phyloP scores from a whole-genome alignment of 176 grass and related monocot species.

The Eragrostis curvula region DNA sequence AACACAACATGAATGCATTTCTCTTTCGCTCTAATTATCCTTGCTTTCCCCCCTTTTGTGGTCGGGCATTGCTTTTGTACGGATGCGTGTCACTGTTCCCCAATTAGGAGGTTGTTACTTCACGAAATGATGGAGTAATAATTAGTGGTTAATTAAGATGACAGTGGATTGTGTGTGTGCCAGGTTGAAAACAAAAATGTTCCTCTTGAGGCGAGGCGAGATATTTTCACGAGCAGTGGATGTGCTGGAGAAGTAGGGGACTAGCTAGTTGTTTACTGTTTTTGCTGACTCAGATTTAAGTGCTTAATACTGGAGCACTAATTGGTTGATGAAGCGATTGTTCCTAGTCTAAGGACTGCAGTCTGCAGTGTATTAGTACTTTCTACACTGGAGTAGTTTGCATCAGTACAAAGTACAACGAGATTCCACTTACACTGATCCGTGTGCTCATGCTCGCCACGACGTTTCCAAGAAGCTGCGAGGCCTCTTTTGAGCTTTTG shows the following conservation, averaged over 20 bases:
- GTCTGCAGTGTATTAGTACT: neutral
- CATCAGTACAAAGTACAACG: neutral
- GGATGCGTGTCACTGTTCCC: neutral
- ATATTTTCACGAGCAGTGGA: neutral
- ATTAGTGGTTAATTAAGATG: neutral
- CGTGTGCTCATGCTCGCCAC: neutral
- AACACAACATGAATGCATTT: neutral
- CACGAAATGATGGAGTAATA: neutral
- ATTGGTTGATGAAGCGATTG: neutral
- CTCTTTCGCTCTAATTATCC: neutral
- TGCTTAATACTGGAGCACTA: neutral
- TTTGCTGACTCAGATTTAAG: neutral
- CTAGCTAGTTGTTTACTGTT: neutral
- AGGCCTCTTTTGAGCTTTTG: neutral
- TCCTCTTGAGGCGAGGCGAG: neutral
- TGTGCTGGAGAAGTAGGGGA: neutral
- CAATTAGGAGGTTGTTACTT: neutral
- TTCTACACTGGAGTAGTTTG: neutral
- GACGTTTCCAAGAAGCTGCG: neutral
- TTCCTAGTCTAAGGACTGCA: neutral
- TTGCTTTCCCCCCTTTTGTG: neutral
- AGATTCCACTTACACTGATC: neutral
- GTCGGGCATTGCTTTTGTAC: neutral
- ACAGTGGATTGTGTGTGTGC: neutral
- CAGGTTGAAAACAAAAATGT: neutral